Percentiles rank a stretch among this genome's conserved stretches.
Evolutionary conservation across 257 asterid species (phyloP).

Genomic region (Mentha longifolia): DNA sequence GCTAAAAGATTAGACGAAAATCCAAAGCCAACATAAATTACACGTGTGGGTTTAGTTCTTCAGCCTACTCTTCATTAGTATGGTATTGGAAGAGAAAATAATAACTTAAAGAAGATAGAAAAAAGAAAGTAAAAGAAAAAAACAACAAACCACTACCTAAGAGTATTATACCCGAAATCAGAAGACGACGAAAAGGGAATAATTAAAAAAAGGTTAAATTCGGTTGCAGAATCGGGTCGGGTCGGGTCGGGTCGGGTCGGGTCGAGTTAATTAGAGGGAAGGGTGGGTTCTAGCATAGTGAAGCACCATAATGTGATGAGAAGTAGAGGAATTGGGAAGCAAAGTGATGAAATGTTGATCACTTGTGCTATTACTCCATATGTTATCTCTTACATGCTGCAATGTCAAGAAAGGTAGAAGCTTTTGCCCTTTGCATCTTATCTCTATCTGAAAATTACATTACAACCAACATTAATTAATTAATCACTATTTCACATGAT

Average conservation of each 20-base stretch:
- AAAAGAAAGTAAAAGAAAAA: not conserved
- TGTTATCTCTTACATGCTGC: conserved; percentile 86
- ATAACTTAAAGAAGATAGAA: conserved; percentile 3
- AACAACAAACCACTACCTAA: conserved; percentile 35
- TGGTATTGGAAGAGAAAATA: conserved; percentile 28
- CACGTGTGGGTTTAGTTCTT: conserved; percentile 33
- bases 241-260: not conserved
- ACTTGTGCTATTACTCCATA: conserved; percentile 60
- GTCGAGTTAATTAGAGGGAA: conserved; percentile 35
- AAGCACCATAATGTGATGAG: conserved; percentile 72
- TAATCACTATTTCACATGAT: not conserved
- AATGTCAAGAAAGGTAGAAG: conserved; percentile 64
- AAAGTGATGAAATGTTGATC: conserved; percentile 50
- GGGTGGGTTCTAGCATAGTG: conserved; percentile 59
- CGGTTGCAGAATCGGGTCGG: conserved; percentile 17
- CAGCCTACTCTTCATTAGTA: conserved; percentile 39
- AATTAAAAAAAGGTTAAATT: conserved; percentile 34
- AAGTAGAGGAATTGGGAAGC: conserved; percentile 61
- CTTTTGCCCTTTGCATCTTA: conserved; percentile 81
- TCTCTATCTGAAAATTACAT: conserved; percentile 70
- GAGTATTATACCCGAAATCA: conserved; percentile 11
- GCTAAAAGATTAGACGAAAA: conserved; percentile 26
- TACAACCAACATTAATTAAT: conserved; percentile 1
- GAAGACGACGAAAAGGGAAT: not conserved
- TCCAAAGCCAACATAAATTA: conserved; percentile 29